These are phyloP conservation scores for Venturia carpophila DNA, from an alignment of 2,329 filamentous ascomycete species.

Conservation along the genomic window DNA sequence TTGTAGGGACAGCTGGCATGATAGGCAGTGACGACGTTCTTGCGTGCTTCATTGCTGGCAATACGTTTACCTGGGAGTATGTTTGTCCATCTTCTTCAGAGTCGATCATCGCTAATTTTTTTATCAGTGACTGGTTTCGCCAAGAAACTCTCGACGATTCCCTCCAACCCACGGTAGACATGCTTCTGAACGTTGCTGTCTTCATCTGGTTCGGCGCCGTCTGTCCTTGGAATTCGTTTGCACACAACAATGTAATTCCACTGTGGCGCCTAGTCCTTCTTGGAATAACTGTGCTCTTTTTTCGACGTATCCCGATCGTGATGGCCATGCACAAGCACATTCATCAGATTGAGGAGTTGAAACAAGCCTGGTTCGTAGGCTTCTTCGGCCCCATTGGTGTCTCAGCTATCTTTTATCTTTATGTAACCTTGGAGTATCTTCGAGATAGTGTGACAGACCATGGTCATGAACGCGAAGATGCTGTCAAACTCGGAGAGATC, in stretches of 20 bases:
- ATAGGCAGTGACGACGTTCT: conserved; percentile 54
- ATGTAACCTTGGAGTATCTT: conserved; percentile 71
- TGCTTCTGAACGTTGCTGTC: conserved; percentile 80
- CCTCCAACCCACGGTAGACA: conserved; percentile 88
- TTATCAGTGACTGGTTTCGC: conserved; percentile 70
- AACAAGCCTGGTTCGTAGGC: conserved; percentile 76
- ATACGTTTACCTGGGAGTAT: conserved; percentile 56
- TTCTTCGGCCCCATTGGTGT: conserved; percentile 94
- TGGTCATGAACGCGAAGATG: conserved; percentile 56
- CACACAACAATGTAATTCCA: conserved; percentile 59
- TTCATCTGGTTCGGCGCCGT: conserved; percentile 90
- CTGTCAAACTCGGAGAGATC: conserved; percentile 55
- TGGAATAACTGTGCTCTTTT: conserved; percentile 65
- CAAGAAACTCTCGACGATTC: conserved; percentile 83
- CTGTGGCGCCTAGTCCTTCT: conserved; percentile 65
- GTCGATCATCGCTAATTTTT: background rate
- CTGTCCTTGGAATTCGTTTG: conserved; percentile 70
- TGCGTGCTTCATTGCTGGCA: conserved; percentile 54
- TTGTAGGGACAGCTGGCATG: conserved; percentile 50
- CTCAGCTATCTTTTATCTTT: conserved; percentile 83
- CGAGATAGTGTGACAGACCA: conserved; percentile 45
- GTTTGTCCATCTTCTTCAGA: conserved; percentile 31
- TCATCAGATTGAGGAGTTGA: conserved; percentile 65
- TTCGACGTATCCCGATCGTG: conserved; percentile 71
- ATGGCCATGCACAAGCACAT: conserved; percentile 66